Evolutionary conservation across 305 asterid genomes (phyloP).

Genomic region (Fraxinus paxiana): DNA sequence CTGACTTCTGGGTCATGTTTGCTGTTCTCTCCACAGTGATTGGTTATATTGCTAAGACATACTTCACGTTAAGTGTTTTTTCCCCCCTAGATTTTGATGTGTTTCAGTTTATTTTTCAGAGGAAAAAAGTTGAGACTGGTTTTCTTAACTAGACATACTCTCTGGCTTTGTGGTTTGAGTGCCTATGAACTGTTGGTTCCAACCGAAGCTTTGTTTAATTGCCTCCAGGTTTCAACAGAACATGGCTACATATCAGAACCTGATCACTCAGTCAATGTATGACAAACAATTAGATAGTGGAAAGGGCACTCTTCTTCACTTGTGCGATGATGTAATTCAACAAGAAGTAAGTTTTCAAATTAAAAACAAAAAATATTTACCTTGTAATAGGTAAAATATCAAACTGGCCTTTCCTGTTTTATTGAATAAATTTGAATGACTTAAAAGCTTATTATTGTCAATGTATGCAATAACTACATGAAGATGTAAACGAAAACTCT

Average conservation of each 20-base stretch:
- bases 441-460: not conserved
- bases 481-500: not conserved
- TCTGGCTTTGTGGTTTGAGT: slow-evolving; percentile 21
- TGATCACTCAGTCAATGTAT: slow-evolving; percentile 96
- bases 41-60: slow-evolving; percentile 95
- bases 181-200: slow-evolving; percentile 24
- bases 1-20: slow-evolving; percentile 93
- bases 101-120: slow-evolving; percentile 4
- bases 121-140: not conserved
- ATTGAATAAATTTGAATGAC: not conserved
- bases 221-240: slow-evolving; percentile 81
- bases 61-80: slow-evolving; percentile 76
- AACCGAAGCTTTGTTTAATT: slow-evolving; percentile 27
- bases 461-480: not conserved
- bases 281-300: slow-evolving; percentile 99
- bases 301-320: slow-evolving; percentile 93
- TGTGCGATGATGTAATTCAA: slow-evolving; percentile 98
- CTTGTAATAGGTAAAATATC: not conserved
- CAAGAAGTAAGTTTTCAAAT: slow-evolving; percentile 66
- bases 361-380: not conserved
- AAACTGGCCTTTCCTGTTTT: not conserved
- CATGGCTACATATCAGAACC: slow-evolving; percentile 84
- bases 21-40: slow-evolving; percentile 89
- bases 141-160: slow-evolving; percentile 1
- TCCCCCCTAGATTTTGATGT: slow-evolving; percentile 20